These are phyloP conservation scores for Decorospora gaudefroyi DNA, from an alignment of 2,329 filamentous ascomycete genomes.

Conservation along the genomic window DNA sequence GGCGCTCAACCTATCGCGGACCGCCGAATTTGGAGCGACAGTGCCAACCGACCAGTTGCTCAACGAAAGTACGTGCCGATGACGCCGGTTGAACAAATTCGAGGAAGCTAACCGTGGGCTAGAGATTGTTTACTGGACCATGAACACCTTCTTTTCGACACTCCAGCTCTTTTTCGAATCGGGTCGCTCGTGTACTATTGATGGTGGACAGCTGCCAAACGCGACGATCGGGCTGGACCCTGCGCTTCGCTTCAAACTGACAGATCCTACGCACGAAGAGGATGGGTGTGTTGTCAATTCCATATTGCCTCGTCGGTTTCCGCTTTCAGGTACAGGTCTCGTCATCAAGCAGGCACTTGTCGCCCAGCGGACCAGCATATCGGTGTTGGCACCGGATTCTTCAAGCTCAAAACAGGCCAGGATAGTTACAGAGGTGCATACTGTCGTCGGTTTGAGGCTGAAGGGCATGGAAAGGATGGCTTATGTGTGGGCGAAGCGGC, in stretches of 20 bases:
- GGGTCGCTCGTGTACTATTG: conserved; percentile 34
- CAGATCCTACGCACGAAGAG: conserved; percentile 36
- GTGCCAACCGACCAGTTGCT: background rate
- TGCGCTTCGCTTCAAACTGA: conserved; percentile 34
- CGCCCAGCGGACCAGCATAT: conserved; percentile 29
- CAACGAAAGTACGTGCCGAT: conserved; percentile 1
- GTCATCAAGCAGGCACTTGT: conserved; percentile 26
- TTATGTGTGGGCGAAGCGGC: conserved; percentile 28
- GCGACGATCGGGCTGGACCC: conserved; percentile 32
- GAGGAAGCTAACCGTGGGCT: conserved; percentile 1
- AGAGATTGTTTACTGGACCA: conserved; percentile 35
- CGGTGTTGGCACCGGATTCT: too few species aligned
- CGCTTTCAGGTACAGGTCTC: conserved; percentile 14
- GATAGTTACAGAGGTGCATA: conserved; percentile 27
- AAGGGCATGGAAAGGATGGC: conserved; percentile 34
- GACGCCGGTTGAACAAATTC: background rate
- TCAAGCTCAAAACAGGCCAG: too few species aligned
- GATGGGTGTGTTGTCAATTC: conserved; percentile 24
- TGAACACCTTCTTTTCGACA: conserved; percentile 39
- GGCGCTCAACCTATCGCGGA: conserved; percentile 6
- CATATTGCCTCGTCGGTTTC: conserved; percentile 23
- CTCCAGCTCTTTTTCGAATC: conserved; percentile 41
- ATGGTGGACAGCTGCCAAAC: conserved; percentile 18
- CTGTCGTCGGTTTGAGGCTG: conserved; percentile 32
- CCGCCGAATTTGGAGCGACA: conserved; percentile 19